These are phyloP conservation scores for Phytopythium delawarense DNA, from an alignment of 352 stramenopile species.

Conservation along the genomic window DNA sequence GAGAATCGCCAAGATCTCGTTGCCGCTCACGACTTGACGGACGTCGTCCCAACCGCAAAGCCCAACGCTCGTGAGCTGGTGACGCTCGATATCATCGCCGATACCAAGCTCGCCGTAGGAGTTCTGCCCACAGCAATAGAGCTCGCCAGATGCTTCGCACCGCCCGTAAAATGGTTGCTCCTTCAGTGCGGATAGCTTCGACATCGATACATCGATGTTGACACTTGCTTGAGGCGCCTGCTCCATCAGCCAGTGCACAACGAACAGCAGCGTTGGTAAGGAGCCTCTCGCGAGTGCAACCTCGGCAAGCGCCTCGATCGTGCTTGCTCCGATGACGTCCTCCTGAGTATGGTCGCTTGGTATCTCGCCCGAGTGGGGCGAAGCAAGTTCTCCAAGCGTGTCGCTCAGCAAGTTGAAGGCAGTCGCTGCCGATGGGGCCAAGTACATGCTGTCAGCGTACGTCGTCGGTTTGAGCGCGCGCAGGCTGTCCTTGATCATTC, in stretches of 20 bases:
- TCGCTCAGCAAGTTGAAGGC: constrained; percentile 77
- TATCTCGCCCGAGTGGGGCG: neutral
- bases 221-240: constrained; percentile 37
- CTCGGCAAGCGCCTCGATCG: constrained; percentile 73
- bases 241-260: constrained; percentile 70
- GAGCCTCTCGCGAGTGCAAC: constrained; percentile 70
- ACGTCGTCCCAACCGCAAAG: constrained; percentile 84
- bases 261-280: constrained; percentile 61
- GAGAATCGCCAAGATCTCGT: constrained; percentile 77
- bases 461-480: constrained; percentile 67
- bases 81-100: constrained; percentile 79
- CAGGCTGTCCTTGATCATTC: constrained; percentile 74
- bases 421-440: constrained; percentile 62
- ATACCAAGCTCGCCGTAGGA: constrained; percentile 86
- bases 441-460: constrained; percentile 83
- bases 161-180: constrained; percentile 86
- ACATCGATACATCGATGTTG: constrained; percentile 47
- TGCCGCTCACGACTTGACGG: constrained; percentile 77
- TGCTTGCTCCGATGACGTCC: constrained; percentile 31
- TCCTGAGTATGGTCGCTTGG: constrained; percentile 10
- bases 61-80: constrained; percentile 71
- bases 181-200: constrained; percentile 73
- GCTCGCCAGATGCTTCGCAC: constrained; percentile 77
- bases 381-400: constrained; percentile 51
- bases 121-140: constrained; percentile 87